phyloP scores from a whole-genome alignment of 306 rosid species.

The Abrus precatorius region DNA sequence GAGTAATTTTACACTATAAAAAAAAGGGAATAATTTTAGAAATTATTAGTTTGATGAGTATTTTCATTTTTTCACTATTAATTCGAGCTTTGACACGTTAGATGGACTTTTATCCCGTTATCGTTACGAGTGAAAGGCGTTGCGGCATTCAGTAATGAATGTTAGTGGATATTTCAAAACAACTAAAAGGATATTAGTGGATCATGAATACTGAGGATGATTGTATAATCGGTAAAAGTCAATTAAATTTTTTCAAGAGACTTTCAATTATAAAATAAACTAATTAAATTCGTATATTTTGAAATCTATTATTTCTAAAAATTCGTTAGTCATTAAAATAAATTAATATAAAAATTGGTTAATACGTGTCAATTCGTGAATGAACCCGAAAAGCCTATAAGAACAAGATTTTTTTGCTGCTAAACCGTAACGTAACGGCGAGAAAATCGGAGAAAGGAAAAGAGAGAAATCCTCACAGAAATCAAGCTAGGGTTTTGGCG shows the following conservation, averaged over 20 bases:
- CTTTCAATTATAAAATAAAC: neutral
- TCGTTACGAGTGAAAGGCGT: too few species aligned
- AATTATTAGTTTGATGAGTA: too few species aligned
- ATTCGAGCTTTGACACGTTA: neutral
- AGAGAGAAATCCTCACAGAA: neutral
- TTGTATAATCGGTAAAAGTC: too few species aligned
- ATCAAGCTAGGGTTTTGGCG: slow-evolving; percentile 18
- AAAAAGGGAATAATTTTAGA: too few species aligned
- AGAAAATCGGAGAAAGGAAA: neutral
- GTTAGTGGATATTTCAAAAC: too few species aligned
- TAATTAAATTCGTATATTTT: neutral
- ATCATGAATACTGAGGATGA: too few species aligned
- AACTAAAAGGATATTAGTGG: too few species aligned
- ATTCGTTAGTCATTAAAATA: neutral
- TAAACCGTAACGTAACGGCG: neutral
- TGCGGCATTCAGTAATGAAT: too few species aligned
- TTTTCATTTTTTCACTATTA: neutral
- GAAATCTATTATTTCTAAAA: neutral
- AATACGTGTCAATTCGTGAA: neutral
- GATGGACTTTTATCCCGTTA: too few species aligned
- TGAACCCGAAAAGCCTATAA: neutral
- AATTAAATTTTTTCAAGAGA: too few species aligned
- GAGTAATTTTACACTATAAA: too few species aligned
- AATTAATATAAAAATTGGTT: neutral
- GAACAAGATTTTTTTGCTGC: neutral